Evolutionary conservation across 345 rosid species (phyloP).

Genomic region (Boechera stricta): DNA sequence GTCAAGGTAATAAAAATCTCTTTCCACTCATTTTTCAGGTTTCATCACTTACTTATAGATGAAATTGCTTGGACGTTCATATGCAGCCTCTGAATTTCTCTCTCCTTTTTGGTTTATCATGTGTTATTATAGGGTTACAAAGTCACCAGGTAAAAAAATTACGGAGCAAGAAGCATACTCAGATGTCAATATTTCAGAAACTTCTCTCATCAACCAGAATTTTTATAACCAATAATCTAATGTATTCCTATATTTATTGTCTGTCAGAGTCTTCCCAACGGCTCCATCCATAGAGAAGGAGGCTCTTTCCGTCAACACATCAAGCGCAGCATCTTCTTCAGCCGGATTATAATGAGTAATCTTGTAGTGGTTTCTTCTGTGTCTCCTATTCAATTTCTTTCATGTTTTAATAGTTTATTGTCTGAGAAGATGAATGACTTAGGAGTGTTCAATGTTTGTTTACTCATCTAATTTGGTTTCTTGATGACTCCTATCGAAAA

Average conservation of each 20-base stretch:
- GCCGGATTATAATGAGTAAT: slow-evolving; percentile 43
- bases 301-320: slow-evolving; percentile 11
- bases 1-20: slow-evolving; percentile 61
- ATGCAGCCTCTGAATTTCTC: not conserved
- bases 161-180: not conserved
- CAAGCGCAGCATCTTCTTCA: slow-evolving; percentile 35
- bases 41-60: not conserved
- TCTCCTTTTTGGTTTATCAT: not conserved
- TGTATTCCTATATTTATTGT: not conserved
- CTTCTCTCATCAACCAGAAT: not conserved
- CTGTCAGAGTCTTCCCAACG: not conserved
- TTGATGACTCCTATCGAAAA: not conserved
- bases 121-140: slow-evolving; percentile 59
- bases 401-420: not conserved
- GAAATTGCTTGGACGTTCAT: not conserved
- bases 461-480: not conserved
- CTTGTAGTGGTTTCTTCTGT: not conserved
- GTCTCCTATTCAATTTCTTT: not conserved
- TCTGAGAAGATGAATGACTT: not conserved
- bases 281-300: slow-evolving; percentile 2
- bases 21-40: slow-evolving; percentile 11
- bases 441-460: not conserved
- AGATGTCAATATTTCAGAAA: not conserved
- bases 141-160: slow-evolving; percentile 51
- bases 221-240: not conserved